Percentiles rank a stretch among this genome's conserved stretches.
phyloP scores from a whole-genome alignment of 306 rosid genomes.

The Cucumis hystrix region DNA sequence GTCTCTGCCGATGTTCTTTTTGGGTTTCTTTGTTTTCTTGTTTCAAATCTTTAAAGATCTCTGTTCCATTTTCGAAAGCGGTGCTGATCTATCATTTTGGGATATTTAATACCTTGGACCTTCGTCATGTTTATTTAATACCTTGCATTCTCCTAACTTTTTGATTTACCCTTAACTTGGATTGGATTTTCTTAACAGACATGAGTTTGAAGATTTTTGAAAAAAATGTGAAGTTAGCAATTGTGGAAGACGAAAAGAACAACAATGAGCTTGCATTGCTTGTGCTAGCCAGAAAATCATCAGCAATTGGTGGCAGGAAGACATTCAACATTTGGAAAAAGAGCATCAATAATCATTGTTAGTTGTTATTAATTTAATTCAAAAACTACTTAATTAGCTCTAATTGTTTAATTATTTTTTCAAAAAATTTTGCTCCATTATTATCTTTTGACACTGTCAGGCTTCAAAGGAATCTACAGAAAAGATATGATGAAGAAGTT shows the following conservation, averaged over 20 bases:
- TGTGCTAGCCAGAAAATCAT: constrained; percentile 13
- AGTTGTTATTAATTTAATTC: not conserved
- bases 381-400: too few relatives aligned
- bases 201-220: not conserved
- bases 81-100: too few relatives aligned
- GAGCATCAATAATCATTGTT: not conserved
- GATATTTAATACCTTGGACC: too few relatives aligned
- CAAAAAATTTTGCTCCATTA: not conserved
- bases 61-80: too few relatives aligned
- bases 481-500: not conserved
- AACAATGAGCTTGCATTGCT: constrained; percentile 6
- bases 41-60: too few relatives aligned
- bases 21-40: too few relatives aligned
- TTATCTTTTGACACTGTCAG: not conserved
- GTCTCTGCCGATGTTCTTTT: too few relatives aligned
- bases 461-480: not conserved
- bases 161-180: too few relatives aligned
- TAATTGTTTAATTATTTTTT: not conserved
- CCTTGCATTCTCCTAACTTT: not conserved
- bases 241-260: not conserved
- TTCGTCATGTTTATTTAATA: too few relatives aligned
- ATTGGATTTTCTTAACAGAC: not conserved
- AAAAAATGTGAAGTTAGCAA: not conserved
- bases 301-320: not conserved
- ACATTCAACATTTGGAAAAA: not conserved